These are phyloP conservation scores for Talinum fruticosum DNA, from an alignment of 148 eudicot genomes.

Conservation along the genomic window DNA sequence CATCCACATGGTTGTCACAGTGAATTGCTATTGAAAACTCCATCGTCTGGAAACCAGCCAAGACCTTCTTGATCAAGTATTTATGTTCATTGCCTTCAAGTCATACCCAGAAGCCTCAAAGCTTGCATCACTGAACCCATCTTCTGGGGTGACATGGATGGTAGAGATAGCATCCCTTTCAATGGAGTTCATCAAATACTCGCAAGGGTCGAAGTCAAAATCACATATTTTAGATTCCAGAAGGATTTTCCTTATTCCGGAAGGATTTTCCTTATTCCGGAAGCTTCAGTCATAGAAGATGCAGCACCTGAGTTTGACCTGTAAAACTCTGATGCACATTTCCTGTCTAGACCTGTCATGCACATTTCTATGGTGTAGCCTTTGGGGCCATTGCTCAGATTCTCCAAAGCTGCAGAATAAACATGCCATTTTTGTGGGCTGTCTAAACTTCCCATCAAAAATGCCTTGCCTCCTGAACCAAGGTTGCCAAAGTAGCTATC, in stretches of 20 bases:
- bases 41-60: conserved; percentile 59
- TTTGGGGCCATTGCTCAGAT: not conserved
- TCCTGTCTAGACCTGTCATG: conserved; percentile 66
- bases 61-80: conserved; percentile 49
- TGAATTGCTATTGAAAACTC: conserved; percentile 62
- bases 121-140: conserved; percentile 81
- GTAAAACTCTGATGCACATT: conserved; percentile 59
- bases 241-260: conserved; percentile 51
- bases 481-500: conserved; percentile 53
- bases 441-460: conserved; percentile 53
- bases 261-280: conserved; percentile 26
- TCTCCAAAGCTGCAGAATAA: conserved; percentile 49
- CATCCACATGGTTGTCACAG: conserved; percentile 22
- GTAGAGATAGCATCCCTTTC: conserved; percentile 60
- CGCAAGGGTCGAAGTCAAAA: conserved; percentile 81
- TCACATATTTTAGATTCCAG: conserved; percentile 67
- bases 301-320: conserved; percentile 51
- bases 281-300: conserved; percentile 51
- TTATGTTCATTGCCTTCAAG: conserved; percentile 34
- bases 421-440: conserved; percentile 62
- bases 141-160: conserved; percentile 80
- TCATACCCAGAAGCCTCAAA: conserved; percentile 78
- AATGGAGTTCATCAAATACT: conserved; percentile 77
- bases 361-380: conserved; percentile 71
- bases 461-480: conserved; percentile 47